These are phyloP conservation scores for Leccinum disarticulatum DNA, from an alignment of 768 basidiomycete species.

Conservation along the genomic window DNA sequence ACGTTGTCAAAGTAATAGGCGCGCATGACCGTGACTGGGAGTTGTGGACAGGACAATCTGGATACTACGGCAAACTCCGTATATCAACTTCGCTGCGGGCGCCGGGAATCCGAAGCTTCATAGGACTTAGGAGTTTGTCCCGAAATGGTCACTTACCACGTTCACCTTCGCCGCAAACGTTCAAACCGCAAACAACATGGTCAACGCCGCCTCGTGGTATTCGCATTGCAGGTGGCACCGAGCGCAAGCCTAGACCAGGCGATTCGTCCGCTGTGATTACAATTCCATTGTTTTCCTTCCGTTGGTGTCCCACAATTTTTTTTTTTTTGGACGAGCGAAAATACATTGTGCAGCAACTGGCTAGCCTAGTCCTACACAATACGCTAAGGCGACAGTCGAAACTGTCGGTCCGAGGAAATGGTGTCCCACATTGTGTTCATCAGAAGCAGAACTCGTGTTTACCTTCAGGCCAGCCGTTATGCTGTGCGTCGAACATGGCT, in stretches of 20 bases:
- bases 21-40: conserved; percentile 47
- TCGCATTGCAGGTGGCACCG: neutral
- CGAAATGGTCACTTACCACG: neutral
- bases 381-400: no score
- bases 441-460: conserved; percentile 13
- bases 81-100: no score
- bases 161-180: neutral
- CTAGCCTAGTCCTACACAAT: no score
- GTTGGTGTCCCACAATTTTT: conserved; percentile 2
- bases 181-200: no score
- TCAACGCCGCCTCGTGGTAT: neutral
- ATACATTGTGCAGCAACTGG: no score
- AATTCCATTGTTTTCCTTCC: neutral
- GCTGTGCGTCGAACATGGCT: neutral
- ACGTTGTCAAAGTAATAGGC: conserved; percentile 76
- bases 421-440: neutral
- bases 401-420: no score
- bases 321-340: no score
- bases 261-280: neutral
- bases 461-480: neutral
- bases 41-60: no score
- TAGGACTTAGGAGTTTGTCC: neutral
- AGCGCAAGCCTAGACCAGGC: neutral
- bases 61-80: neutral
- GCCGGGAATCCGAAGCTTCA: neutral